Evolutionary conservation across 1,284 basidiomycete genomes (phyloP), one percentile per base, ranked within the genome.

Genomic region (Singerocomus rubriflavus): DNA sequence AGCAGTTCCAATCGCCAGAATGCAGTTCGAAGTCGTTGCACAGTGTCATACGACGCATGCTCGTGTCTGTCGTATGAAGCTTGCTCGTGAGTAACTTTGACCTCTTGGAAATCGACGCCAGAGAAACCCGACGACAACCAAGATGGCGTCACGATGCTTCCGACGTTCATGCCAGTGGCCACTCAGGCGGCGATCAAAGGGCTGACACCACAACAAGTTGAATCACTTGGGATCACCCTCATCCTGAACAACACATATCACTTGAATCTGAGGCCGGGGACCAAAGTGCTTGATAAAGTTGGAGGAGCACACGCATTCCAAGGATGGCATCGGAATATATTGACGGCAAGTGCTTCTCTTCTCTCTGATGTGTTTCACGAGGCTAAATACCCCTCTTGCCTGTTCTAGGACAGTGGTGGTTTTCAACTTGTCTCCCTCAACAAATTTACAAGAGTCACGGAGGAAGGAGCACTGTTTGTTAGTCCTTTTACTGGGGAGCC

Each of bases 121-220:
- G 53, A 53, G 31, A 45, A 40, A 50, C 12, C 32, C 36, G 21
- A 21, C 21, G 21, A 36, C 41, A 31, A 27, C 45, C 25, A 59
- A 88, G 89, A 93, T 73, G 88, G 87, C 10, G 71, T 77, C 37
- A 93, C 90, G 2, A 81, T 85, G 74, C 71, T 92, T 10, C 91
- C 91, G 0, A 91, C 91, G 0, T 93, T 93, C 63, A 93, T 93
- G 91, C 91, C 91, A 12, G 91, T 93, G 6, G 91, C 89, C 4
- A 93, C 90, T 5, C 91, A 93, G 66, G 90, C 85, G 25, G 87
- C 89, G 2, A 89, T 93, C 62, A 93, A 93, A 66, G 90, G 90
- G 4, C 71, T 93, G 12, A 91, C 89, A 3, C 71, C 88, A n/a
- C 84, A 89, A 48, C 91, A 93, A 67, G 81, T 91, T 39, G 88